A percentile compares a stretch with the other conserved stretches of the same genome.
phyloP scores from a whole-genome alignment of 192 early-diverging fungal species.

The Backusella psychrophila region DNA sequence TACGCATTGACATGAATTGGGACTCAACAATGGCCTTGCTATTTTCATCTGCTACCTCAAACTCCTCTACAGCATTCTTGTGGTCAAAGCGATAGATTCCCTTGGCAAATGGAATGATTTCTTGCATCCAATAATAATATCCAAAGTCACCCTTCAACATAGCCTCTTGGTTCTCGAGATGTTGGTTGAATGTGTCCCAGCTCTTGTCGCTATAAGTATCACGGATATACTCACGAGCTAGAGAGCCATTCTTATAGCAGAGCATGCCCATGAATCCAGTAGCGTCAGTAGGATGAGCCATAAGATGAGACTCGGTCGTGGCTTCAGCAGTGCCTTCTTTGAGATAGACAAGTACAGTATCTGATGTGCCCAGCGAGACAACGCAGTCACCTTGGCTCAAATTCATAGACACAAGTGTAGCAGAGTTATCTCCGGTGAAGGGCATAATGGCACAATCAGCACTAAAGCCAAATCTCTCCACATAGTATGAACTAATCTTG shows the following conservation, averaged over 20 bases:
- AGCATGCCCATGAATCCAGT: slow-evolving; percentile 71
- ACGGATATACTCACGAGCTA: slow-evolving; percentile 71
- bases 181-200: slow-evolving; percentile 60
- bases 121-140: slow-evolving; percentile 72
- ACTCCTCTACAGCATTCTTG: slow-evolving; percentile 39
- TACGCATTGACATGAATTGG: slow-evolving; percentile 70
- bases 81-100: slow-evolving; percentile 64
- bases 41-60: slow-evolving; percentile 39
- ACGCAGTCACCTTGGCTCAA: slow-evolving; percentile 54
- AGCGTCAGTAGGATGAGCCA: slow-evolving; percentile 59
- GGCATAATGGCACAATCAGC: slow-evolving; percentile 57
- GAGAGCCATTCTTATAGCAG: slow-evolving; percentile 85
- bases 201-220: slow-evolving; percentile 46
- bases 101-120: slow-evolving; percentile 72
- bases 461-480: slow-evolving; percentile 59
- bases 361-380: slow-evolving; percentile 78
- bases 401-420: slow-evolving; percentile 59
- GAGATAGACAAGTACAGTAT: slow-evolving; percentile 68
- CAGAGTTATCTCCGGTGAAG: slow-evolving; percentile 84
- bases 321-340: slow-evolving; percentile 26
- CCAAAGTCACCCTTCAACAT: slow-evolving; percentile 39
- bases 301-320: slow-evolving; percentile 33
- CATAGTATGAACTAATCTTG: slow-evolving; percentile 58
- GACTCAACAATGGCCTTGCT: slow-evolving; percentile 71
- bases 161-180: slow-evolving; percentile 36